Evolutionary conservation across 371 early-diverging fungal genomes (phyloP), one percentile per base, ranked within the genome.

Genomic region (Nosema granulosis): DNA sequence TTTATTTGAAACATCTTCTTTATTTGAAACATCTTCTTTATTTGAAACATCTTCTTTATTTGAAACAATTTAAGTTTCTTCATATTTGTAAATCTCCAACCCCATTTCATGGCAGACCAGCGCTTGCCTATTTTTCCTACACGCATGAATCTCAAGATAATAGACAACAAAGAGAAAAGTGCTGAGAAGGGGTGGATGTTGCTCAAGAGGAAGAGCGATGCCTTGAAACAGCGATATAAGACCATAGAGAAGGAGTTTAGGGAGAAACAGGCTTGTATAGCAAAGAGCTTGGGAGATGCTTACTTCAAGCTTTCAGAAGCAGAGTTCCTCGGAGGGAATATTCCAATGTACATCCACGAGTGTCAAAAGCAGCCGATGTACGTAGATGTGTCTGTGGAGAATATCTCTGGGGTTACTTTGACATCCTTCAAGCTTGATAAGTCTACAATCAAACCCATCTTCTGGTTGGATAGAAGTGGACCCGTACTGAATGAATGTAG

Each of bases 161-260:
- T 95, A 89, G 95, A 96, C 88, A 87, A 88, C 32, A 90, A 93
- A 77, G 87, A 95, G 38, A 95, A 95, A 87, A 95, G 95, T 16
- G 97, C 97, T 20, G 92, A 95, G 82, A 96, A 93, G 6, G 99
- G 99, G 29, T 94, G 96, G 85, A 91, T 91, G 20, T 90, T 99
- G 66, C 70, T 87, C 18, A 84, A 87, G 63, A 43, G 79, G 59
- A 87, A 84, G 68, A 79, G 93, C 73, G 99, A 97, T 86, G 97
- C 99, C 0, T 87, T 99, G 61, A 92, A 95, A 11, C 89, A 91
- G 61, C 90, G 94, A 62, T 95, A 96, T 87, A 87, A 95, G 72
- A 90, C 89, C 24, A 94, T 97, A 75, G 89, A 94, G 32, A 89
- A 89, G 76, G 92, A 94, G 85, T 94, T 95, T 84, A 92, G 92